Percentiles rank a stretch among this genome's conserved stretches.
phyloP scores from a whole-genome alignment of 2,329 filamentous ascomycete genomes.

The Stemphylium lycopersici region DNA sequence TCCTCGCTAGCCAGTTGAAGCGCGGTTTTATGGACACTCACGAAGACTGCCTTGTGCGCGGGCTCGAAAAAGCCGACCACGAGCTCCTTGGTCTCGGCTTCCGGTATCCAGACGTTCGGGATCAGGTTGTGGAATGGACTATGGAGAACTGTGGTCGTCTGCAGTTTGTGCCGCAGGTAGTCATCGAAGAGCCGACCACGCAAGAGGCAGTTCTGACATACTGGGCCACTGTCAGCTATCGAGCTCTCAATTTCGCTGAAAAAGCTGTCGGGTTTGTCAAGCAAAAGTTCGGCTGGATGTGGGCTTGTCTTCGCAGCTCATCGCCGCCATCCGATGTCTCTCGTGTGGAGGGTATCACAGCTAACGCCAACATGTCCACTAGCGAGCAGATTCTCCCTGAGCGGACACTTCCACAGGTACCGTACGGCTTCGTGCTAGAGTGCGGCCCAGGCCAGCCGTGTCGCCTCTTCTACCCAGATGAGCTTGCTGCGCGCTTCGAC shows the following conservation, averaged over 20 bases:
- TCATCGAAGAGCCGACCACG: constrained; percentile 1
- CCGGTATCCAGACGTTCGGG: constrained; percentile 19
- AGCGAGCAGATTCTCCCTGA: not conserved
- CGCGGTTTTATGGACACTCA: constrained; percentile 28
- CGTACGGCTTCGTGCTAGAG: constrained; percentile 17
- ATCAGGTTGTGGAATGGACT: constrained; percentile 29
- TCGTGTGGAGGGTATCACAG: not conserved
- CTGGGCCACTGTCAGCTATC: constrained; percentile 3
- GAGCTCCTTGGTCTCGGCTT: constrained; percentile 18
- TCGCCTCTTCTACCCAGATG: constrained; percentile 7
- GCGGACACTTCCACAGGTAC: constrained; percentile 1
- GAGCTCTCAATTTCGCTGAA: not conserved
- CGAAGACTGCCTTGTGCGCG: constrained; percentile 34
- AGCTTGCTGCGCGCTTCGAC: not conserved
- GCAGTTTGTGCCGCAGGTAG: constrained; percentile 22
- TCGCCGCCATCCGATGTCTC: not conserved
- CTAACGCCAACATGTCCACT: not conserved
- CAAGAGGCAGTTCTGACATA: constrained; percentile 10
- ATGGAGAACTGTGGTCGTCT: constrained; percentile 30
- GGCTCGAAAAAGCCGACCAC: constrained; percentile 17
- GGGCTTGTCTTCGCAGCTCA: not conserved
- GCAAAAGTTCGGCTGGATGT: not conserved
- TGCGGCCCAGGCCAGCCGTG: constrained; percentile 14
- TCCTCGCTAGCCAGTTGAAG: constrained; percentile 14
- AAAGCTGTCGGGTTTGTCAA: not conserved